Conservation (phyloP, 768 basidiomycete genomes). For the Trametopsis cervina region DNA sequence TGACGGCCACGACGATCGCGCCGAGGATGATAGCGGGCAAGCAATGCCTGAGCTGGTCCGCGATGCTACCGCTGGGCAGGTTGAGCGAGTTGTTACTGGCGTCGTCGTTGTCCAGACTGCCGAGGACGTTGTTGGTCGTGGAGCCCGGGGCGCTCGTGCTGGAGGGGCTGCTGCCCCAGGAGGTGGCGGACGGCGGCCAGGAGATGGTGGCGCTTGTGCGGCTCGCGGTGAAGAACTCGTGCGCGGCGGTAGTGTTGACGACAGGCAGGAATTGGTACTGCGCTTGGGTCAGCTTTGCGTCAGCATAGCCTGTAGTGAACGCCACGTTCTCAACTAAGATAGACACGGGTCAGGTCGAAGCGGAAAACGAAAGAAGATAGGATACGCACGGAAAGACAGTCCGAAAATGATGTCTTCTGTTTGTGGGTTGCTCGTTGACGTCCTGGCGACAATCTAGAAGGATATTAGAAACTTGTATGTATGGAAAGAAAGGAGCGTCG, state of each 20-base stretch:
- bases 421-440: background rate
- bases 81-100: slow-evolving; percentile 1
- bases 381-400: background rate
- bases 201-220: slow-evolving; percentile 10
- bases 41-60: slow-evolving; percentile 11
- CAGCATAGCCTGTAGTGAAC: slow-evolving; percentile 6
- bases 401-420: background rate
- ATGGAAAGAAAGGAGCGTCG: background rate
- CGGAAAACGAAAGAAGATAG: background rate
- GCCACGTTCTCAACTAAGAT: slow-evolving; percentile 8
- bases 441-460: background rate
- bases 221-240: background rate
- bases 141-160: background rate
- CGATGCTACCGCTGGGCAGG: slow-evolving; percentile 4
- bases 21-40: slow-evolving; percentile 5
- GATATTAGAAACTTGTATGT: background rate
- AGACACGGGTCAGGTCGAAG: background rate
- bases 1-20: slow-evolving; percentile 1
- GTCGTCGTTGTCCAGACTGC: slow-evolving; percentile 3
- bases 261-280: slow-evolving; percentile 4
- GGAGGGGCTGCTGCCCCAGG: background rate
- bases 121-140: background rate
- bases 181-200: slow-evolving; percentile 8
- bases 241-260: background rate
- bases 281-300: background rate